Evolutionary conservation across 116 monocot genomes (phyloP).

Genomic region (Zostera marina): DNA sequence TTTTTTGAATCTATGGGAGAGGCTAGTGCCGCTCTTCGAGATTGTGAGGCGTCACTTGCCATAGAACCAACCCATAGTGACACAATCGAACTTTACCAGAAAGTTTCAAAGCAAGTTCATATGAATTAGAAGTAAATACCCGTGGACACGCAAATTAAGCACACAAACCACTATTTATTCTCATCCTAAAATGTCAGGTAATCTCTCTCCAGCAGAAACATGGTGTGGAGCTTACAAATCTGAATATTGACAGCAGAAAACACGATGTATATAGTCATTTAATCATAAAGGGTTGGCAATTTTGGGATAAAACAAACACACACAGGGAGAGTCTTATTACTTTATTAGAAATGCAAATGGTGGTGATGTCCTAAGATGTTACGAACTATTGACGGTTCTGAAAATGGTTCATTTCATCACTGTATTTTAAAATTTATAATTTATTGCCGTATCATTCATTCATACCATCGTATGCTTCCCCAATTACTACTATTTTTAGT

Average conservation of each 20-base stretch:
- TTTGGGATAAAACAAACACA: neutral
- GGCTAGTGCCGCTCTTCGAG: slow-evolving; percentile 28
- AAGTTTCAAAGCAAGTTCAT: neutral
- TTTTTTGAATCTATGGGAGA: slow-evolving; percentile 76
- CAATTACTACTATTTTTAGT: too few species aligned
- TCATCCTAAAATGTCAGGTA: neutral
- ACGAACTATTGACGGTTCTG: neutral
- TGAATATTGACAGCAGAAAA: neutral
- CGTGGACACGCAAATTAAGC: neutral
- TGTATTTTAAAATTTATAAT: neutral
- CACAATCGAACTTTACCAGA: slow-evolving; percentile 55
- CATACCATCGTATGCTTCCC: neutral
- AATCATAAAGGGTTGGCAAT: neutral
- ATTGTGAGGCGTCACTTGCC: slow-evolving; percentile 85
- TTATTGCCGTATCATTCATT: neutral
- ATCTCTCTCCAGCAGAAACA: neutral
- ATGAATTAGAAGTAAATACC: neutral
- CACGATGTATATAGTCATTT: slow-evolving; percentile 6
- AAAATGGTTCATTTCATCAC: slow-evolving; percentile 1
- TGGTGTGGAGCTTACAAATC: neutral
- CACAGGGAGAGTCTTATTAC: neutral
- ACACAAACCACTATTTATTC: neutral
- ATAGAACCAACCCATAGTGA: slow-evolving; percentile 69
- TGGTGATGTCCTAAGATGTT: neutral
- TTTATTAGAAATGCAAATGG: slow-evolving; percentile 1